A percentile compares a stretch with the other conserved stretches of the same genome.
Evolutionary conservation across 148 eudicot genomes (phyloP).

Genomic region (Fagopyrum tataricum): DNA sequence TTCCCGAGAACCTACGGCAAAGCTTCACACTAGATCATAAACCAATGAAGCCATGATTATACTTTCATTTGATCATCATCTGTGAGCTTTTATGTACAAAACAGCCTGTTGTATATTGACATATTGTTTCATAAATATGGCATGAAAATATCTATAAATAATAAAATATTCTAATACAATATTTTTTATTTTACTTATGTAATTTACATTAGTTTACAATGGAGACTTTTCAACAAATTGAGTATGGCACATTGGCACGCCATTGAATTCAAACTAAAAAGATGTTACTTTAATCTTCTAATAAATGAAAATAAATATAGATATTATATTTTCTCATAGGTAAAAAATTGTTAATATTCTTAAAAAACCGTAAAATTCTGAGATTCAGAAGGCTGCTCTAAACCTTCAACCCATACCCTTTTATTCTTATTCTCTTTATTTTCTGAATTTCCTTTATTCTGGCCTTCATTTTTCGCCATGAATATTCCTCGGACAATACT

Average conservation of each 20-base stretch:
- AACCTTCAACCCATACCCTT: slow-evolving; percentile 26
- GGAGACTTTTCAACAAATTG: too few relatives aligned
- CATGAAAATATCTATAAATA: too few relatives aligned
- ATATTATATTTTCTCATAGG: too few relatives aligned
- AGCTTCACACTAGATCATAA: slow-evolving; percentile 8
- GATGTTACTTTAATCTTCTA: too few relatives aligned
- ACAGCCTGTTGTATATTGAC: neutral
- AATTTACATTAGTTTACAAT: too few relatives aligned
- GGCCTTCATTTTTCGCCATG: slow-evolving; percentile 17
- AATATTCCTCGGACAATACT: slow-evolving; percentile 46
- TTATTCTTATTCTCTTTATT: neutral
- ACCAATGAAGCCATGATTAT: neutral
- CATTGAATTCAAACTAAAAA: too few relatives aligned
- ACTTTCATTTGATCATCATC: neutral
- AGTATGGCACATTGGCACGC: too few relatives aligned
- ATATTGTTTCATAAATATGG: too few relatives aligned
- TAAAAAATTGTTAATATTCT: neutral
- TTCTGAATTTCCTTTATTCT: slow-evolving; percentile 3
- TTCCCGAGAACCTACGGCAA: slow-evolving; percentile 72
- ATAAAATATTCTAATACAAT: too few relatives aligned
- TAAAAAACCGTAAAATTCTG: slow-evolving; percentile 26
- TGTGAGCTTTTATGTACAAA: neutral
- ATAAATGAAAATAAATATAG: too few relatives aligned
- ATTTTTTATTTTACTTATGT: too few relatives aligned
- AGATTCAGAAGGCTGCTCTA: slow-evolving; percentile 19